Percentiles rank a stretch among this genome's conserved stretches.
Conservation (phyloP, 2,329 filamentous ascomycete genomes). For the Nemania abortiva region DNA sequence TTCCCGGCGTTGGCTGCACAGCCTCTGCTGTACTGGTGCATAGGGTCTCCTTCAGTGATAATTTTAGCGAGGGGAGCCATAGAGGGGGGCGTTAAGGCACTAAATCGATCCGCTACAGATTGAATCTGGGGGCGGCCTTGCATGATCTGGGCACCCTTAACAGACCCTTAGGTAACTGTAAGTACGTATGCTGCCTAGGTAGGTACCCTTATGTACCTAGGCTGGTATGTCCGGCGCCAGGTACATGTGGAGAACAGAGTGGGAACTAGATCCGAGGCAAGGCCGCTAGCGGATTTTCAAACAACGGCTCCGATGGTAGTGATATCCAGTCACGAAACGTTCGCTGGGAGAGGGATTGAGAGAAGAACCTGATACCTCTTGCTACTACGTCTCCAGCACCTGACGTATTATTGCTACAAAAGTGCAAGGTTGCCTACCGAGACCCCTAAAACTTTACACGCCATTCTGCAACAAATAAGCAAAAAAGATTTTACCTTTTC, state of each 20-base stretch:
- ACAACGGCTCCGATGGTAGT: conserved; percentile 16
- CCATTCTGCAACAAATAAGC: background rate
- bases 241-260: conserved; percentile 7
- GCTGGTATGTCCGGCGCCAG: background rate
- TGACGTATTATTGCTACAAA: background rate
- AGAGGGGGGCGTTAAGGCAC: conserved; percentile 14
- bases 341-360: background rate
- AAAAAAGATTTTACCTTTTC: background rate
- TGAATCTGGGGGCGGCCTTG: conserved; percentile 22
- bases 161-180: conserved; percentile 4
- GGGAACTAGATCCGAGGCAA: conserved; percentile 4
- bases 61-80: conserved; percentile 17
- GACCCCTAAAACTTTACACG: background rate
- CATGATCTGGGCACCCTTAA: conserved; percentile 10
- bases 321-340: conserved; percentile 7
- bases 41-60: conserved; percentile 1
- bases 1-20: conserved; percentile 2
- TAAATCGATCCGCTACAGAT: conserved; percentile 19
- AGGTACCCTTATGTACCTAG: background rate
- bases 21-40: background rate
- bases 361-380: background rate
- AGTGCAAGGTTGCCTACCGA: background rate
- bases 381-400: background rate
- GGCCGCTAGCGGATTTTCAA: conserved; percentile 30
- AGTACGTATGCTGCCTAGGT: background rate